Evolutionary conservation across 129 eudicot species (phyloP).

Genomic region (Calendula officinalis): DNA sequence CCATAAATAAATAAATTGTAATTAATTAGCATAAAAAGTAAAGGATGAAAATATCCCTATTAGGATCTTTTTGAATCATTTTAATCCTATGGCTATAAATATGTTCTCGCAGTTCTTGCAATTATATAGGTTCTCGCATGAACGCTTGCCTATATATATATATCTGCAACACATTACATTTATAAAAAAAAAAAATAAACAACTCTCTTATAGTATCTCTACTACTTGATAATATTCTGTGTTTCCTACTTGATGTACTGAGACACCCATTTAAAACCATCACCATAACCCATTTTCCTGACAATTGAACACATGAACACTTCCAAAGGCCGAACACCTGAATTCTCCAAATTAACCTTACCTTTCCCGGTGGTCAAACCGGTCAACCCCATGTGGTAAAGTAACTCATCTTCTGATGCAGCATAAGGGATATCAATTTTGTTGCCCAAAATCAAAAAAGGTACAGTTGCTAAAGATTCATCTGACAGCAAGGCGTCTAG

Average conservation of each 20-base stretch:
- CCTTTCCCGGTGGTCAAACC: slow-evolving; percentile 90
- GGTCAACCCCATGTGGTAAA: slow-evolving; percentile 60
- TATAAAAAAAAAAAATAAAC: slow-evolving; percentile 14
- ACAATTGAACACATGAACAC: slow-evolving; percentile 98
- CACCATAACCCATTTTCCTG: slow-evolving; percentile 95
- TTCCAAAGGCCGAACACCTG: slow-evolving; percentile 92
- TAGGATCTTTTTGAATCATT: too few species aligned
- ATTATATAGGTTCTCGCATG: too few species aligned
- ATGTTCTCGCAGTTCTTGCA: too few species aligned
- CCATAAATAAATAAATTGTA: too few species aligned
- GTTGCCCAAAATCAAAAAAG: slow-evolving; percentile 80
- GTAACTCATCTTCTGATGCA: slow-evolving; percentile 88
- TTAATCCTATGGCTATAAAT: too few species aligned
- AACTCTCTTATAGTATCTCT: slow-evolving; percentile 13
- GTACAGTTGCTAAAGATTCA: slow-evolving; percentile 82
- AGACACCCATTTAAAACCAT: slow-evolving; percentile 96
- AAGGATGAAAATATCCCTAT: too few species aligned
- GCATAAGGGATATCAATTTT: slow-evolving; percentile 89
- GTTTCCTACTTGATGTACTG: slow-evolving; percentile 78
- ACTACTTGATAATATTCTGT: neutral
- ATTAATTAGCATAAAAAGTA: too few species aligned
- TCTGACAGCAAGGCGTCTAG: slow-evolving; percentile 88
- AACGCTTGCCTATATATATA: too few species aligned
- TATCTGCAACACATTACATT: slow-evolving; percentile 8
- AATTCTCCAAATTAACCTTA: slow-evolving; percentile 65